These are phyloP conservation scores for Globisporangium camurandrum DNA, from an alignment of 352 stramenopile species.

Conservation along the genomic window DNA sequence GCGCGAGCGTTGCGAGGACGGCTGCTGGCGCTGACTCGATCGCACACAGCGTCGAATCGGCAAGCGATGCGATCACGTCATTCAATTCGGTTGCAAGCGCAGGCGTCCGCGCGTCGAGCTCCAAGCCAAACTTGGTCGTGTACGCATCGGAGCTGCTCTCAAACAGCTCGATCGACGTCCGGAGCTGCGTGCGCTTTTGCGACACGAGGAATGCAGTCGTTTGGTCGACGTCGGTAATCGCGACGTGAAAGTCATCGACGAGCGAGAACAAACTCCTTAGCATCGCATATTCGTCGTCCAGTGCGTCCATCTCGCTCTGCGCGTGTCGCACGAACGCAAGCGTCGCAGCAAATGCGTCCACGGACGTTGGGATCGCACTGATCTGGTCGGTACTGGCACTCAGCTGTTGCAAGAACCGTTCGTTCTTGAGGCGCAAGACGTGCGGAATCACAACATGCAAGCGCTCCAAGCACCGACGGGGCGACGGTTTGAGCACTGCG, in stretches of 20 bases:
- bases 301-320: slow-evolving; percentile 28
- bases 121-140: slow-evolving; percentile 63
- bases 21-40: slow-evolving; percentile 37
- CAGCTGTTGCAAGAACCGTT: slow-evolving; percentile 44
- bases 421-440: slow-evolving; percentile 54
- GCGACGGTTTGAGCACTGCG: slow-evolving; percentile 51
- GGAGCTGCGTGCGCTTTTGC: slow-evolving; percentile 65
- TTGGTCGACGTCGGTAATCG: slow-evolving; percentile 58
- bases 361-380: slow-evolving; percentile 54
- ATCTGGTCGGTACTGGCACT: slow-evolving; percentile 56
- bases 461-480: slow-evolving; percentile 44
- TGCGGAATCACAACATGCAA: slow-evolving; percentile 51
- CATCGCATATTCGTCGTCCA: slow-evolving; percentile 50
- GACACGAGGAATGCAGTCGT: slow-evolving; percentile 70
- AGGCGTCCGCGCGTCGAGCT: slow-evolving; percentile 54
- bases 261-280: slow-evolving; percentile 53
- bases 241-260: slow-evolving; percentile 63
- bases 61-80: slow-evolving; percentile 25
- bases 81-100: slow-evolving; percentile 26
- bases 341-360: slow-evolving; percentile 63
- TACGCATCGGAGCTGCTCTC: slow-evolving; percentile 67
- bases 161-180: slow-evolving; percentile 70
- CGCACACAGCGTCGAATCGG: slow-evolving; percentile 31
- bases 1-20: slow-evolving; percentile 35
- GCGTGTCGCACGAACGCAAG: slow-evolving; percentile 50